A percentile compares a stretch with the other conserved stretches of the same genome.
Conservation (phyloP, 768 basidiomycete species). For the Lactarius hatsudake region DNA sequence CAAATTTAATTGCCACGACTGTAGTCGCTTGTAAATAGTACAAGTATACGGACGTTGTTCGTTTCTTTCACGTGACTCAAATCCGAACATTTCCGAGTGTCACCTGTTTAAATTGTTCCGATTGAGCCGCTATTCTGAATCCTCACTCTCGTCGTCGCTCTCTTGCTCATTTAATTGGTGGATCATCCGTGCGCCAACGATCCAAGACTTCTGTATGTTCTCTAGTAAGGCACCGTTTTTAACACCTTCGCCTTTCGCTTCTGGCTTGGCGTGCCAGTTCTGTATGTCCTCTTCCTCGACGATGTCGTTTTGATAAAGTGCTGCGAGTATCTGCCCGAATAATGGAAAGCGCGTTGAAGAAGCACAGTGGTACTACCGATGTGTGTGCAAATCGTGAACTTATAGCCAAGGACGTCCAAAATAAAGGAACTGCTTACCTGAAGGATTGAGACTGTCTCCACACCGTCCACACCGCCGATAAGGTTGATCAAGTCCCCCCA, state of each 20-base stretch:
- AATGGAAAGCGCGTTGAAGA: constrained; percentile 58
- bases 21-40: neutral
- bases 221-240: constrained; percentile 44
- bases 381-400: neutral
- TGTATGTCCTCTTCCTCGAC: constrained; percentile 88
- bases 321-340: constrained; percentile 83
- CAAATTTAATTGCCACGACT: neutral
- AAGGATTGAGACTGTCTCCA: constrained; percentile 73
- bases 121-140: constrained; percentile 30
- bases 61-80: neutral
- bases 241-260: constrained; percentile 50
- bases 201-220: constrained; percentile 66
- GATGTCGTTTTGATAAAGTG: constrained; percentile 88
- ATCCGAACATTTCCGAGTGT: neutral
- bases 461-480: constrained; percentile 80
- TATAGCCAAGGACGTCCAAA: neutral
- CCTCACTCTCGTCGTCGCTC: constrained; percentile 40
- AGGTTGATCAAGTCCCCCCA: constrained; percentile 84
- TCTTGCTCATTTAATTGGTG: constrained; percentile 80
- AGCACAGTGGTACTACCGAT: constrained; percentile 58
- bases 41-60: neutral
- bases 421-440: constrained; percentile 52
- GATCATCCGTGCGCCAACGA: constrained; percentile 69
- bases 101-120: constrained; percentile 14
- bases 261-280: constrained; percentile 70